Evolutionary conservation across 148 eudicot species (phyloP).

Genomic region (Bassia scoparia): DNA sequence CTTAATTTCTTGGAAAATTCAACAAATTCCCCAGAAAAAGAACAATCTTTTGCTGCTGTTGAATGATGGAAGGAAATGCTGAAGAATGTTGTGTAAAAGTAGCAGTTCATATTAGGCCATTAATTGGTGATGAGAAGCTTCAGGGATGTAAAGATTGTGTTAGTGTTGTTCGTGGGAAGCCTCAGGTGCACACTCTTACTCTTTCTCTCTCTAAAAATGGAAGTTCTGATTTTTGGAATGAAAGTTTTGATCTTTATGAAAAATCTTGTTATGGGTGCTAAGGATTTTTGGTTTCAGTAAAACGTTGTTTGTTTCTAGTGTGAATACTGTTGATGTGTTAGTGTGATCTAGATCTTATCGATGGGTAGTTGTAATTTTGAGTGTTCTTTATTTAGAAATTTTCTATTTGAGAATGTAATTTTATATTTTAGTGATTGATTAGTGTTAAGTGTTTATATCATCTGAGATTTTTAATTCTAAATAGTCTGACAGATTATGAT

Average conservation of each 20-base stretch:
- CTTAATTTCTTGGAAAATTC: neutral
- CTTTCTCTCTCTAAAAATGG: neutral
- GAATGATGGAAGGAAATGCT: constrained; percentile 24
- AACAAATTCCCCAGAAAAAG: neutral
- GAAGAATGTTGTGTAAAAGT: constrained; percentile 92
- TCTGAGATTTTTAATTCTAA: neutral
- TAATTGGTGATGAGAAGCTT: constrained; percentile 82
- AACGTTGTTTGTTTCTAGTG: neutral
- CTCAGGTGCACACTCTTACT: constrained; percentile 53
- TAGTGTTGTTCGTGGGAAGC: constrained; percentile 62
- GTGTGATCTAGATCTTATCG: constrained; percentile 30
- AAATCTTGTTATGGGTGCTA: neutral
- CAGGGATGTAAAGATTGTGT: constrained; percentile 96
- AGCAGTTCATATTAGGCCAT: constrained; percentile 83
- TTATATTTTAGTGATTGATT: neutral
- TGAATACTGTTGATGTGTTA: constrained; percentile 1
- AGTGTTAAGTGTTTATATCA: neutral
- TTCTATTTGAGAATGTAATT: neutral
- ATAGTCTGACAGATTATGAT: neutral
- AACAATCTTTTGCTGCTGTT: neutral
- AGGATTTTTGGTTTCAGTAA: neutral
- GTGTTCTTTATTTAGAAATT: neutral
- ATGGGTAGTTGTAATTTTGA: neutral
- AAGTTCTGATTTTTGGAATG: too few species aligned
- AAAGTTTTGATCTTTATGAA: too few species aligned